phyloP scores from a whole-genome alignment of 139 green algal species.

The Tetradesmus obliquus region DNA sequence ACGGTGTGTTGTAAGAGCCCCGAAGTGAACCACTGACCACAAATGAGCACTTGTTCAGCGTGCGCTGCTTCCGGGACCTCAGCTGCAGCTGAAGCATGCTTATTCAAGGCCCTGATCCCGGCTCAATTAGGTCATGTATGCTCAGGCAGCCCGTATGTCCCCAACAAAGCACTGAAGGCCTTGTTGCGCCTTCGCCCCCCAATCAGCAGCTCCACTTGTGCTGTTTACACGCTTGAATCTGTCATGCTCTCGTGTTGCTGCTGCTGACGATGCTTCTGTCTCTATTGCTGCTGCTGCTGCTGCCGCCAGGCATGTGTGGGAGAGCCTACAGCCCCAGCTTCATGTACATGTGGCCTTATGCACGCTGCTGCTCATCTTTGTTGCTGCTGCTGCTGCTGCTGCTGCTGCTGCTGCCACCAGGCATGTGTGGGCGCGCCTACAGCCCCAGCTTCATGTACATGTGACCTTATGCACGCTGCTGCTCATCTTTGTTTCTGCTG shows the following conservation, averaged over 20 bases:
- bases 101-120: no score
- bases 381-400: no score
- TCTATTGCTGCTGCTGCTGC: background rate
- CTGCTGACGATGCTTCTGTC: background rate
- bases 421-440: conserved; percentile 96
- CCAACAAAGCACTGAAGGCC: no score
- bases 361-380: conserved; percentile 67
- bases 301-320: background rate
- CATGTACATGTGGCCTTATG: conserved; percentile 95
- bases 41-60: background rate
- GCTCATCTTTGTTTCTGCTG: background rate
- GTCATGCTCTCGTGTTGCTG: background rate
- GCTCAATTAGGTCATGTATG: no score
- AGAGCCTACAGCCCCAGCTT: conserved; percentile 85
- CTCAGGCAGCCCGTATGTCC: no score
- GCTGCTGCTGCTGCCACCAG: conserved; percentile 17
- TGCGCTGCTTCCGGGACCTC: background rate
- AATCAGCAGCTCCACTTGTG: no score
- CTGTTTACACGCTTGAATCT: no score
- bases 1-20: background rate
- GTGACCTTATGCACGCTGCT: conserved; percentile 92
- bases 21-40: background rate
- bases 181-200: no score
- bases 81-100: background rate
- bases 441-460: conserved; percentile 92